A percentile compares a stretch with the other conserved stretches of the same genome.
Evolutionary conservation across 2,329 filamentous ascomycete species (phyloP).

Genomic region (Xylaria multiplex): DNA sequence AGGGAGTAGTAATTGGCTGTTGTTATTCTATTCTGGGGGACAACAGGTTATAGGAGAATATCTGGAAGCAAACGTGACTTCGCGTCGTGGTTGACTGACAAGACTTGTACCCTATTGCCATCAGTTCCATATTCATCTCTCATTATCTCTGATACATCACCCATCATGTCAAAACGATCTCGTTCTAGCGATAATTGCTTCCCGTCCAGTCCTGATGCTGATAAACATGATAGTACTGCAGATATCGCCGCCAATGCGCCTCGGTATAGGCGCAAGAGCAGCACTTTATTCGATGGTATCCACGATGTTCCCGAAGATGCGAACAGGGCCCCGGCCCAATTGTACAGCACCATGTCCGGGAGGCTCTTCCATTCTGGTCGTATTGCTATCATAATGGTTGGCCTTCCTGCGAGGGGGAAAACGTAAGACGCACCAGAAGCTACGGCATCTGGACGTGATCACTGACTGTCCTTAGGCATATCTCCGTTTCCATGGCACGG

Average conservation of each 20-base stretch:
- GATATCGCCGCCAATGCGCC: constrained; percentile 92
- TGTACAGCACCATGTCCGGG: constrained; percentile 98
- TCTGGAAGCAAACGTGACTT: constrained; percentile 5
- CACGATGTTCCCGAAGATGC: constrained; percentile 87
- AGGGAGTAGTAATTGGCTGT: constrained; percentile 3
- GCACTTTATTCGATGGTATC: constrained; percentile 96
- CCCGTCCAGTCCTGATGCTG: constrained; percentile 43
- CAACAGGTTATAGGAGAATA: neutral
- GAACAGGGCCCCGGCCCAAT: constrained; percentile 90
- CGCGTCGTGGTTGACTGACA: neutral
- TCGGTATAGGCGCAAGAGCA: constrained; percentile 89
- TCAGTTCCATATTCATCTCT: neutral
- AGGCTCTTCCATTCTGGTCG: constrained; percentile 95
- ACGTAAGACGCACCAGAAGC: constrained; percentile 68
- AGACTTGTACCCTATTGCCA: neutral
- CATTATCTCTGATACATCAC: neutral
- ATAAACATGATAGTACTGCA: constrained; percentile 72
- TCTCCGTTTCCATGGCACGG: constrained; percentile 92
- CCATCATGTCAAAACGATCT: constrained; percentile 36
- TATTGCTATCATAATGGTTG: constrained; percentile 97
- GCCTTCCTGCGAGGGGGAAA: constrained; percentile 92
- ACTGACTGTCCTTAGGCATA: constrained; percentile 69
- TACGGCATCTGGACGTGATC: neutral
- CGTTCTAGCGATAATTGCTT: constrained; percentile 38
- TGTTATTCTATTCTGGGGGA: neutral